phyloP scores from a whole-genome alignment of 495 filamentous ascomycete genomes.

The Penicillium macrosclerotiorum region DNA sequence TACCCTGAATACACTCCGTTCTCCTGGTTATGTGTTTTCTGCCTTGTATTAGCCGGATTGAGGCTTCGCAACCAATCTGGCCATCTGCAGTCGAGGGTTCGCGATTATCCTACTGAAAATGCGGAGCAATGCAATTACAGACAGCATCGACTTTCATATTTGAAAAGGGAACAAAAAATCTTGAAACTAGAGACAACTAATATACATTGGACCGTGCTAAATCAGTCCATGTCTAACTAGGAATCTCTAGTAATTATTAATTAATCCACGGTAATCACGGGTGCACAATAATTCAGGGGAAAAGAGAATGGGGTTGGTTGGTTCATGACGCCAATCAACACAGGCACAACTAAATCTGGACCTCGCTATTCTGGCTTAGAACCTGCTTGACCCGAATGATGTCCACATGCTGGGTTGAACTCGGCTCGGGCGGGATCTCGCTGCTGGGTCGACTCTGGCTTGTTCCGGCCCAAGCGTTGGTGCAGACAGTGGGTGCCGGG shows the following conservation, averaged over 20 bases:
- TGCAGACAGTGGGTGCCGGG: slow-evolving; percentile 27
- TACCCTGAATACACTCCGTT: slow-evolving; percentile 29
- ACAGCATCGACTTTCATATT: too few relatives aligned
- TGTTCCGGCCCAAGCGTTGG: slow-evolving; percentile 38
- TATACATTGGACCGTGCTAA: too few relatives aligned
- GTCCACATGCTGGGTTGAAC: slow-evolving; percentile 7
- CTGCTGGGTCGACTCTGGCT: slow-evolving; percentile 25
- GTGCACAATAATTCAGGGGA: too few relatives aligned
- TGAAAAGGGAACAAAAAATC: too few relatives aligned
- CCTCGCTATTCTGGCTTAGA: slow-evolving; percentile 39
- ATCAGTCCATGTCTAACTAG: too few relatives aligned
- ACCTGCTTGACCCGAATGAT: slow-evolving; percentile 41
- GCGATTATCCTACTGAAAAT: too few relatives aligned
- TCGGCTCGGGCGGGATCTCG: slow-evolving; percentile 15
- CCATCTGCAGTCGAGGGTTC: not conserved
- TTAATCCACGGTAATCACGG: too few relatives aligned
- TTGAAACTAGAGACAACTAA: too few relatives aligned
- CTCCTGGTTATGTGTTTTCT: not conserved
- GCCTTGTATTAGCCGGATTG: not conserved
- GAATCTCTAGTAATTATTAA: too few relatives aligned
- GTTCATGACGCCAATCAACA: not conserved
- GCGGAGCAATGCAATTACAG: too few relatives aligned
- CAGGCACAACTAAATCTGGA: slow-evolving; percentile 15
- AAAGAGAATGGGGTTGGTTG: not conserved
- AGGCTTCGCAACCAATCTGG: too few relatives aligned